phyloP scores from a whole-genome alignment of 2,329 filamentous ascomycete genomes.

The Penicillium corylophilum region DNA sequence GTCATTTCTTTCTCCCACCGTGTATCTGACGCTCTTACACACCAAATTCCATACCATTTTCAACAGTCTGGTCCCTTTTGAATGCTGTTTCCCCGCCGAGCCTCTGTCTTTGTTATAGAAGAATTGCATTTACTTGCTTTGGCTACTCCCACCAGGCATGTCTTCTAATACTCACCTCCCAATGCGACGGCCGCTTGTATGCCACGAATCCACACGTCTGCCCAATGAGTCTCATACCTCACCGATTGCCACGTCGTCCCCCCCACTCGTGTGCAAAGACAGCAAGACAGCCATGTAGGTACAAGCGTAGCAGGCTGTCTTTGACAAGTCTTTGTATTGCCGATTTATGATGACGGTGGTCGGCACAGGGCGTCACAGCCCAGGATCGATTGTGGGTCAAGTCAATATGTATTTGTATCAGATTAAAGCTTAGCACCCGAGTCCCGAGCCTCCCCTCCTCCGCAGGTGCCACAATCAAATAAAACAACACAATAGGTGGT shows the following conservation, averaged over 20 bases:
- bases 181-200: neutral
- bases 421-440: neutral
- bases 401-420: neutral
- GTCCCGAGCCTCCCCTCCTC: neutral
- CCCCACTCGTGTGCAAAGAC: too few relatives aligned
- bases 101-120: constrained; percentile 18
- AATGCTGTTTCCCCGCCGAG: constrained; percentile 11
- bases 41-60: constrained; percentile 38
- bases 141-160: constrained; percentile 26
- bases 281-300: too few relatives aligned
- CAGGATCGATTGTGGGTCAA: neutral
- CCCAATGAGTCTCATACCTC: neutral
- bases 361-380: neutral
- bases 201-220: neutral
- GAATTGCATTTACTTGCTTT: constrained; percentile 24
- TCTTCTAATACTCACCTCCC: constrained; percentile 5
- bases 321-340: neutral
- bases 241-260: too few relatives aligned
- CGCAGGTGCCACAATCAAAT: neutral
- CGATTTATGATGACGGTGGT: neutral
- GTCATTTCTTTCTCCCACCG: constrained; percentile 29
- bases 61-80: constrained; percentile 22
- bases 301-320: neutral
- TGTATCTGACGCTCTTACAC: constrained; percentile 39
- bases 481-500: neutral